Conservation (phyloP, 2,329 filamentous ascomycete genomes). For the Byssochlamys sp. region DNA sequence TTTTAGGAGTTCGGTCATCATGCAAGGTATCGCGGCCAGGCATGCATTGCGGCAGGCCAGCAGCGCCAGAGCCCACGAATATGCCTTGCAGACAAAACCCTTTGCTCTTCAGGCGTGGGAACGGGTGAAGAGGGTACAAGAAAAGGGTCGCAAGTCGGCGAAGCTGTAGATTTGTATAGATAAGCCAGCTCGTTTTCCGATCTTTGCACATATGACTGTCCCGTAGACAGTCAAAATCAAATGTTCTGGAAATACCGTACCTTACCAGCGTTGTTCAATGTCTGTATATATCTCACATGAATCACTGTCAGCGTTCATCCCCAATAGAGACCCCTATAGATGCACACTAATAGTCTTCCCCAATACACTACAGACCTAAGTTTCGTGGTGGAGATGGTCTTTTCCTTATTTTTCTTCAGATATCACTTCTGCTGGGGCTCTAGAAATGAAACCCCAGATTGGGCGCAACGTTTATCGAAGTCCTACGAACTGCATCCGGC, state of each 20-base stretch:
- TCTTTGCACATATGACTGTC: background rate
- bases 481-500: background rate
- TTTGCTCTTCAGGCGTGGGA: conserved; percentile 73
- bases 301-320: background rate
- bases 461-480: background rate
- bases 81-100: conserved; percentile 59
- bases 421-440: background rate
- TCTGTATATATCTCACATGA: background rate
- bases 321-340: background rate
- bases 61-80: conserved; percentile 66
- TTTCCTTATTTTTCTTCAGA: background rate
- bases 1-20: conserved; percentile 52
- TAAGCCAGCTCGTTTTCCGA: background rate
- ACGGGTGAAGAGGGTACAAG: conserved; percentile 49
- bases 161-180: conserved; percentile 34
- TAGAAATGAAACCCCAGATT: background rate
- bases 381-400: background rate
- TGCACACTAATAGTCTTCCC: background rate
- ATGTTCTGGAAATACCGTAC: conserved; percentile 5
- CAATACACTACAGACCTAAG: background rate
- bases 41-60: conserved; percentile 80
- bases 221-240: background rate
- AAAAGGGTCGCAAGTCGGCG: conserved; percentile 23
- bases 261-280: background rate
- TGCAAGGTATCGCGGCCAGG: conserved; percentile 87